A percentile compares a stretch with the other conserved stretches of the same genome.
These are phyloP conservation scores for Penicillium verhagenii DNA, from an alignment of 495 filamentous ascomycete species.

Conservation along the genomic window DNA sequence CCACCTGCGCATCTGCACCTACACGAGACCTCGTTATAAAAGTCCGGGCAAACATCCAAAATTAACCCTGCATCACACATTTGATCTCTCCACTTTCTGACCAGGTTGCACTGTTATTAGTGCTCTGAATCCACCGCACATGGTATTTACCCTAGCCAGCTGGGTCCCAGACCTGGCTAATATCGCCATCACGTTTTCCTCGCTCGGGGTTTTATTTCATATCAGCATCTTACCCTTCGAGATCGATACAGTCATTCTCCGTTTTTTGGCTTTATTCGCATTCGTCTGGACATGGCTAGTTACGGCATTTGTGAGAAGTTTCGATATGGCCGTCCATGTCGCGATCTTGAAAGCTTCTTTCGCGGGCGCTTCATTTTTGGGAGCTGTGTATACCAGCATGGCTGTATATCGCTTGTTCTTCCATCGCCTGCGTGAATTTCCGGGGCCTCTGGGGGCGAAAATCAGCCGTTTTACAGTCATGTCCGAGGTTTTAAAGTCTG, in stretches of 20 bases:
- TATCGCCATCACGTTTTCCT: not conserved
- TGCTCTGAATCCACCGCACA: not conserved
- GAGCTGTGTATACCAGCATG: slow-evolving; percentile 33
- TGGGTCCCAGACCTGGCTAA: not conserved
- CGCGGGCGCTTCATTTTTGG: not conserved
- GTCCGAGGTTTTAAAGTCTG: slow-evolving; percentile 31
- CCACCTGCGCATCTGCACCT: too few species aligned
- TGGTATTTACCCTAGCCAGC: not conserved
- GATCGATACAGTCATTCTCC: not conserved
- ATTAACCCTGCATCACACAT: too few species aligned
- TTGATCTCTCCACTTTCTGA: too few species aligned
- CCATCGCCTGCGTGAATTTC: slow-evolving; percentile 44
- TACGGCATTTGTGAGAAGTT: not conserved
- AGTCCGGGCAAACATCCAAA: too few species aligned
- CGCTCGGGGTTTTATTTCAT: slow-evolving; percentile 1
- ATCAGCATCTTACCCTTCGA: slow-evolving; percentile 1
- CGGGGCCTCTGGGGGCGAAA: slow-evolving; percentile 40
- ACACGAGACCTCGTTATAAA: too few species aligned
- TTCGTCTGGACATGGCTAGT: not conserved
- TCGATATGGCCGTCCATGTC: not conserved
- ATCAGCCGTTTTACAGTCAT: slow-evolving; percentile 37
- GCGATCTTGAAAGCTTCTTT: slow-evolving; percentile 4
- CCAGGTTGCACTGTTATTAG: not conserved
- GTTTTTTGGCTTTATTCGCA: not conserved
- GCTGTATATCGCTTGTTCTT: slow-evolving; percentile 45